Percentiles rank a stretch among this genome's conserved stretches.
These are phyloP conservation scores for Anthostomella pinea DNA, from an alignment of 2,329 filamentous ascomycete species.

Conservation along the genomic window DNA sequence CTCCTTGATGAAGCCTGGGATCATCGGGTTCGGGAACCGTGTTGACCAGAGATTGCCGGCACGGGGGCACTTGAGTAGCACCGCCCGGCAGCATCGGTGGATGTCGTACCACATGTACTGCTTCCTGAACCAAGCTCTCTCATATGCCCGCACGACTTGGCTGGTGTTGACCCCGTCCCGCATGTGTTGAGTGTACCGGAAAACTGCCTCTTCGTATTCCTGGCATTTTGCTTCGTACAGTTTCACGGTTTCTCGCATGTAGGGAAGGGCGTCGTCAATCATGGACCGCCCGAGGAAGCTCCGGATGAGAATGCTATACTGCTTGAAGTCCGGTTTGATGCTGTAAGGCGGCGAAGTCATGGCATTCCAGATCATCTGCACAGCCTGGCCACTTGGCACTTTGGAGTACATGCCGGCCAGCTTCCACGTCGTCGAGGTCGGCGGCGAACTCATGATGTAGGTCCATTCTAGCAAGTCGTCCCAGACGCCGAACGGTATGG, in stretches of 20 bases:
- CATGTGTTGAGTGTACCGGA: slow-evolving; percentile 25
- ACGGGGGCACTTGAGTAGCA: slow-evolving; percentile 15
- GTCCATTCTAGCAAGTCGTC: slow-evolving; percentile 65
- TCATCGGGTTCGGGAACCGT: slow-evolving; percentile 18
- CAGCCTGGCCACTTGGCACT: slow-evolving; percentile 38
- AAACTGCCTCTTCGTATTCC: slow-evolving; percentile 22
- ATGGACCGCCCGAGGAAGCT: slow-evolving; percentile 27
- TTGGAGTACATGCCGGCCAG: slow-evolving; percentile 30
- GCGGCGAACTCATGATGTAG: slow-evolving; percentile 50
- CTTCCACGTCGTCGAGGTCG: slow-evolving; percentile 36
- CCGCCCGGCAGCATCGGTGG: slow-evolving; percentile 23
- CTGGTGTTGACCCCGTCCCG: slow-evolving; percentile 20
- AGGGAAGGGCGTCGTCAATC: slow-evolving; percentile 16
- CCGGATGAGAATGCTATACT: slow-evolving; percentile 51
- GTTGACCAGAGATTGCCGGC: too few species aligned
- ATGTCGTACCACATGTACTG: slow-evolving; percentile 33
- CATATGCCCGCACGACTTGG: slow-evolving; percentile 18
- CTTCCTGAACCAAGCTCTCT: slow-evolving; percentile 27
- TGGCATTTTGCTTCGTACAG: slow-evolving; percentile 28
- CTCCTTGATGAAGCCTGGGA: slow-evolving; percentile 45
- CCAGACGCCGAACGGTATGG: slow-evolving; percentile 60
- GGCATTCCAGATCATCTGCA: slow-evolving; percentile 53
- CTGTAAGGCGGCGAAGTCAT: slow-evolving; percentile 60
- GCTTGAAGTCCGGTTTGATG: slow-evolving; percentile 53
- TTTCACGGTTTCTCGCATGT: slow-evolving; percentile 27